Conservation (phyloP, 2,329 filamentous ascomycete species). For the Cladosporium sphaerospermum region DNA sequence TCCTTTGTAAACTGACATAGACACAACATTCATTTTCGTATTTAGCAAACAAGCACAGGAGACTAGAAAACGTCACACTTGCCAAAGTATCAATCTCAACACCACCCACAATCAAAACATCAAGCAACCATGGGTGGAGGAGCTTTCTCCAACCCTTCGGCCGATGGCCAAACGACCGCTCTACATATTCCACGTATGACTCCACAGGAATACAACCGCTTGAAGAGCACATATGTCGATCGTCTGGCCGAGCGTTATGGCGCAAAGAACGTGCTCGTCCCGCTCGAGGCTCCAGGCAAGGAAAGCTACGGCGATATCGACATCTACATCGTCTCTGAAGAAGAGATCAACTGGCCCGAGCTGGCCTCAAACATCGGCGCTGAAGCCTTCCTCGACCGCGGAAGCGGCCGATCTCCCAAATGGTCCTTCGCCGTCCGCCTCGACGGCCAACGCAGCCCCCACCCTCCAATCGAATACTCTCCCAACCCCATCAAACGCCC, state of each 20-base stretch:
- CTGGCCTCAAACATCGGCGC: constrained; percentile 45
- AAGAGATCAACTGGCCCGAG: constrained; percentile 19
- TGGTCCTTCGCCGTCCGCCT: constrained; percentile 21
- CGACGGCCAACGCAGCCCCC: constrained; percentile 12
- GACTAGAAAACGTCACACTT: not conserved
- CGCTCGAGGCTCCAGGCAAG: constrained; percentile 66
- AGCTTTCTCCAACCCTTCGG: constrained; percentile 46
- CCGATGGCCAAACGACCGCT: constrained; percentile 30
- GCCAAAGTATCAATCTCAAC: too few relatives aligned
- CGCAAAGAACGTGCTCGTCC: constrained; percentile 51
- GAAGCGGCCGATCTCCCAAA: constrained; percentile 7
- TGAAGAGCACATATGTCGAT: constrained; percentile 43
- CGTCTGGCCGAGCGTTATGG: constrained; percentile 41
- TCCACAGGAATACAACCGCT: constrained; percentile 48
- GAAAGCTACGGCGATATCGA: constrained; percentile 66
- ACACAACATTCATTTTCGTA: too few relatives aligned
- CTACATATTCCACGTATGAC: constrained; percentile 63
- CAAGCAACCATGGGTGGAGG: constrained; percentile 56
- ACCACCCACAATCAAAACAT: too few relatives aligned
- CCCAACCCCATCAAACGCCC: not conserved
- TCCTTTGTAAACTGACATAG: too few relatives aligned
- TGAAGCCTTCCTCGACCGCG: constrained; percentile 18
- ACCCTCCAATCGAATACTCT: constrained; percentile 15
- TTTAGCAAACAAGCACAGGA: not conserved
- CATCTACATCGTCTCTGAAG: constrained; percentile 48